phyloP scores from a whole-genome alignment of 2,329 filamentous ascomycete genomes.

The Venturiaceae sp. region DNA sequence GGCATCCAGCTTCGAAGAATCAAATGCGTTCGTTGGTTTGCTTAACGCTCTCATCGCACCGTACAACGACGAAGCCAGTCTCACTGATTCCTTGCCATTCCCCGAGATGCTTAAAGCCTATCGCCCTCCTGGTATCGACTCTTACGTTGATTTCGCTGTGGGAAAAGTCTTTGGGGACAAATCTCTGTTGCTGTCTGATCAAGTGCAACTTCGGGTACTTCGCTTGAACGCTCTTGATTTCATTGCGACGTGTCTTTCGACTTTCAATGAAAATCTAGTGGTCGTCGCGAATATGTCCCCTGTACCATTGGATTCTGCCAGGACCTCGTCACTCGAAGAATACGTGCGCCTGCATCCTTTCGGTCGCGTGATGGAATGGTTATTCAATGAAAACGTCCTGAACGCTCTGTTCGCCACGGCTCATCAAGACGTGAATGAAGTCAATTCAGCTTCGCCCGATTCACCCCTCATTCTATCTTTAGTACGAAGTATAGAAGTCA shows the following conservation, averaged over 20 bases:
- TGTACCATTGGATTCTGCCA: slow-evolving; percentile 62
- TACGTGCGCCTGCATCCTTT: slow-evolving; percentile 91
- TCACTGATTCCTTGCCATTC: slow-evolving; percentile 74
- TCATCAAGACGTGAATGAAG: slow-evolving; percentile 63
- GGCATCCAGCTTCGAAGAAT: slow-evolving; percentile 71
- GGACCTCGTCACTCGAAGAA: slow-evolving; percentile 60
- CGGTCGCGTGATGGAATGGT: slow-evolving; percentile 91
- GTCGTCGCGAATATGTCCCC: slow-evolving; percentile 72
- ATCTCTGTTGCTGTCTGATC: slow-evolving; percentile 54
- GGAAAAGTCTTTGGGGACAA: slow-evolving; percentile 66
- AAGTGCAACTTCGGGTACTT: slow-evolving; percentile 61
- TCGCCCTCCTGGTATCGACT: slow-evolving; percentile 77
- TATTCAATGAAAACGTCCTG: slow-evolving; percentile 88
- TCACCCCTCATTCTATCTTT: slow-evolving; percentile 76
- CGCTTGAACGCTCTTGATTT: slow-evolving; percentile 78
- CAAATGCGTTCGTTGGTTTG: slow-evolving; percentile 72
- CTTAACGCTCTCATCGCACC: slow-evolving; percentile 64
- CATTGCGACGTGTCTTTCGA: slow-evolving; percentile 65
- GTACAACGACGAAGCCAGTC: slow-evolving; percentile 45
- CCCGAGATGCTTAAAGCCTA: slow-evolving; percentile 70
- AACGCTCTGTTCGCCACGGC: slow-evolving; percentile 67
- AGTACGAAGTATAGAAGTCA: slow-evolving; percentile 70
- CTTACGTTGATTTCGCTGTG: slow-evolving; percentile 85
- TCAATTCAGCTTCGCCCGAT: slow-evolving; percentile 63
- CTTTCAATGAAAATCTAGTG: slow-evolving; percentile 91